Conservation (phyloP, 2,329 filamentous ascomycete species). For the Fusarium palustre region DNA sequence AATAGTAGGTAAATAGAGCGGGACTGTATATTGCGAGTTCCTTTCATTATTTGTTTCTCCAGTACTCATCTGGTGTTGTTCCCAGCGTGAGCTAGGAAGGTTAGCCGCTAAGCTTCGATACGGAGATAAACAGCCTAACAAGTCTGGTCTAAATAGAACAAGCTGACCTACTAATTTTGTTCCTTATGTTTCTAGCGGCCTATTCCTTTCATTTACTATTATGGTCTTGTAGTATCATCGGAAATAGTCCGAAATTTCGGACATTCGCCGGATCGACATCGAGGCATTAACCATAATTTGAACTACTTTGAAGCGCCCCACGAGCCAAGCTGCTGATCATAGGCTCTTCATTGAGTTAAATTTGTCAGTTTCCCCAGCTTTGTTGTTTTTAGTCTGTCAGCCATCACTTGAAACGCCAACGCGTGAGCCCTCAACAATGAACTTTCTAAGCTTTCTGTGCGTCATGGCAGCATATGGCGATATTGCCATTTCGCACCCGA, state of each 20-base stretch:
- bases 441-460: neutral
- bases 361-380: neutral
- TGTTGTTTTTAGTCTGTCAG: accelerated
- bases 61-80: too few species aligned
- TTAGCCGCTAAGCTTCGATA: too few species aligned
- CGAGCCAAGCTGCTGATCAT: neutral
- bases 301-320: neutral
- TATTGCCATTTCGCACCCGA: neutral
- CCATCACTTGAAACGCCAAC: accelerated
- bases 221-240: neutral
- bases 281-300: neutral
- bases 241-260: neutral
- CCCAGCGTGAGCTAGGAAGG: too few species aligned
- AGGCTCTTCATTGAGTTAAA: neutral
- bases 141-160: too few species aligned
- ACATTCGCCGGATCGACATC: neutral
- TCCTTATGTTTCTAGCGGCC: too few species aligned
- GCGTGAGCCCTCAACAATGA: neutral
- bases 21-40: too few species aligned
- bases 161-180: too few species aligned
- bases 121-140: too few species aligned
- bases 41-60: too few species aligned
- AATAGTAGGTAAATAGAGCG: too few species aligned
- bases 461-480: neutral
- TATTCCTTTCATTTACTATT: too few species aligned